phyloP scores from a whole-genome alignment of 2,329 filamentous ascomycete genomes.

The Colletotrichum musae region DNA sequence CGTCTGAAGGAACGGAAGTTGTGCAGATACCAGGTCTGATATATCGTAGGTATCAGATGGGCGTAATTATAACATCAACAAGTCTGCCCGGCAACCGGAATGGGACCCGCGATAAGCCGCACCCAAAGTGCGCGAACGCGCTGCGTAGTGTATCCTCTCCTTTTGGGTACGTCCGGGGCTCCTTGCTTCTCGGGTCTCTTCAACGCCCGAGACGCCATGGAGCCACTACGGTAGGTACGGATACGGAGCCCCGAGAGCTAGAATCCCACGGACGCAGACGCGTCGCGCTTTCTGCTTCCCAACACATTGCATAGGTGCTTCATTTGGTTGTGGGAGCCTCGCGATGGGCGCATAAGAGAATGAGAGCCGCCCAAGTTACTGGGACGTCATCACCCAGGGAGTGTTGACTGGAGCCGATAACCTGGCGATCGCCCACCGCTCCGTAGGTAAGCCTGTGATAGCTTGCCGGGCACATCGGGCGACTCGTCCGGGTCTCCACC shows the following conservation, averaged over 20 bases:
- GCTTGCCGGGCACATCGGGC: no score
- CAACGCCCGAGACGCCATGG: slow-evolving; percentile 1
- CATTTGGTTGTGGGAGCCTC: no score
- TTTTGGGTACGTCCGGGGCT: neutral
- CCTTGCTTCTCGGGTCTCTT: slow-evolving; percentile 14
- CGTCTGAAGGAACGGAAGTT: no score
- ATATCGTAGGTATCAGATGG: neutral
- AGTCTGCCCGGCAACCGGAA: neutral
- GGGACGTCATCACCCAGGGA: neutral
- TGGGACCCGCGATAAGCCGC: neutral
- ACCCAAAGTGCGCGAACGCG: neutral
- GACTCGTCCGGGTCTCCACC: no score
- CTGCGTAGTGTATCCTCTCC: neutral
- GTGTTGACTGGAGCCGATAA: no score
- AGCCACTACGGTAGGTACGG: neutral
- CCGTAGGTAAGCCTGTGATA: no score
- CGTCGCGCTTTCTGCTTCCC: slow-evolving; percentile 1
- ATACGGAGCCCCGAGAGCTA: neutral
- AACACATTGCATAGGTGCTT: no score
- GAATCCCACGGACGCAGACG: slow-evolving; percentile 18
- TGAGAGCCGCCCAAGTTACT: neutral
- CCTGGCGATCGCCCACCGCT: no score
- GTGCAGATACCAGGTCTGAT: no score
- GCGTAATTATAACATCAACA: neutral
- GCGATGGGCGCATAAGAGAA: neutral